Conservation (phyloP, 441 rosid species). For the Jatropha podagrica region DNA sequence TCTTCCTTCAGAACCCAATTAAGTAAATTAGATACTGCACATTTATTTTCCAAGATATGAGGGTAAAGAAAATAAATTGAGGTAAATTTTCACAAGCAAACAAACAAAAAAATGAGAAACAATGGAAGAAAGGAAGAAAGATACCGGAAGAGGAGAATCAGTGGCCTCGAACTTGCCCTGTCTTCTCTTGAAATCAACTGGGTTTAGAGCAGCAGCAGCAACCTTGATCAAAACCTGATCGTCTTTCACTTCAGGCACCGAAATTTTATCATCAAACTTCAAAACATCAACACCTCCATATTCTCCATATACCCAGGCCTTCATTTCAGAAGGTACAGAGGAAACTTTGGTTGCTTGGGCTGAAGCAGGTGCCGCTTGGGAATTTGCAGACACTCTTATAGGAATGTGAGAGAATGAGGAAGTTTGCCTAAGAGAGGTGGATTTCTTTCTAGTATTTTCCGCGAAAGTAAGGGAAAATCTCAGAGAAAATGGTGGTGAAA, state of each 20-base stretch:
- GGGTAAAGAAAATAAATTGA: background rate
- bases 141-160: conserved; percentile 86
- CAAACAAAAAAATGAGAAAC: conserved; percentile 1
- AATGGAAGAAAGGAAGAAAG: background rate
- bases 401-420: conserved; percentile 28
- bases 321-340: conserved; percentile 65
- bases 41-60: background rate
- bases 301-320: conserved; percentile 77
- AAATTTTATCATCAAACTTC: conserved; percentile 62
- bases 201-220: conserved; percentile 82
- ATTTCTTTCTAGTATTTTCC: conserved; percentile 19
- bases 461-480: conserved; percentile 31
- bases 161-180: conserved; percentile 92
- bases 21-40: background rate
- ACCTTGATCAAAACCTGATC: conserved; percentile 90
- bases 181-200: conserved; percentile 79
- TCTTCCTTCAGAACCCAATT: background rate
- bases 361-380: conserved; percentile 52
- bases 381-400: conserved; percentile 48
- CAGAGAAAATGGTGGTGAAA: conserved; percentile 21
- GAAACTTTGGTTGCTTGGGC: conserved; percentile 33
- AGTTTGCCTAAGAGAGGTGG: conserved; percentile 8
- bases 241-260: conserved; percentile 71
- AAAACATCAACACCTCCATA: conserved; percentile 82
- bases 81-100: conserved; percentile 6